phyloP scores from a whole-genome alignment of 805 yeast genomes.

The Komagataella populi region DNA sequence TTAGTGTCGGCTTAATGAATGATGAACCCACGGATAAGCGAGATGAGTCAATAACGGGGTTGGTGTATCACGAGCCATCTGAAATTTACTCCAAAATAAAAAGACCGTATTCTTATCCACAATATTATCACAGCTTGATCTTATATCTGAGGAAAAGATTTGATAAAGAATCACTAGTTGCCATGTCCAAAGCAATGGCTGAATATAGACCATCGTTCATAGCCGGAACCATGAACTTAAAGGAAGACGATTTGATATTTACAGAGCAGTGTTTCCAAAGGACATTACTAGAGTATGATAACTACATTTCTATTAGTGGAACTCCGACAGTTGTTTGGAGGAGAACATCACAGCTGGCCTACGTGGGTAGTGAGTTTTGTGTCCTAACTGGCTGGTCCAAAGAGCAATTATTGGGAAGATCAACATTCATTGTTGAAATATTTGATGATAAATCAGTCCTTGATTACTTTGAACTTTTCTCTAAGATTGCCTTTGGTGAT shows the following conservation, averaged over 20 bases:
- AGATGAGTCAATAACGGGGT: slow-evolving; percentile 14
- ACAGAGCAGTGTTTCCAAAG: slow-evolving; percentile 96
- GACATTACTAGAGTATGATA: slow-evolving; percentile 78
- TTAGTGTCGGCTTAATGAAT: slow-evolving; percentile 30
- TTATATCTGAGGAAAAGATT: slow-evolving; percentile 63
- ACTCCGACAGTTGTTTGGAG: slow-evolving; percentile 96
- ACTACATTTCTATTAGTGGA: slow-evolving; percentile 71
- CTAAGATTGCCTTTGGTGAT: slow-evolving; percentile 82
- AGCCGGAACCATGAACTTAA: slow-evolving; percentile 78
- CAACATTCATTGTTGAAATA: slow-evolving; percentile 66
- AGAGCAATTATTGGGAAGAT: slow-evolving; percentile 50
- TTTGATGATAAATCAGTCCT: slow-evolving; percentile 81
- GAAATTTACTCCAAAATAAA: slow-evolving; percentile 68
- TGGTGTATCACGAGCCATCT: slow-evolving; percentile 47
- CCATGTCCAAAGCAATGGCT: slow-evolving; percentile 81
- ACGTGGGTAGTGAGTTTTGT: slow-evolving; percentile 89
- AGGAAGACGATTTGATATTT: slow-evolving; percentile 84
- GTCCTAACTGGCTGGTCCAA: slow-evolving; percentile 83
- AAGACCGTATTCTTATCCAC: slow-evolving; percentile 77
- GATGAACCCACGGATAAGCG: slow-evolving; percentile 18
- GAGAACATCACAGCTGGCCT: slow-evolving; percentile 88
- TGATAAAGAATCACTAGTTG: slow-evolving; percentile 52
- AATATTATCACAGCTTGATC: slow-evolving; percentile 77
- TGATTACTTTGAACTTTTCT: slow-evolving; percentile 77
- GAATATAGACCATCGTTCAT: slow-evolving; percentile 85